Conservation (phyloP, 2,329 filamentous ascomycete species). For the Lasiodiplodia sp. region DNA sequence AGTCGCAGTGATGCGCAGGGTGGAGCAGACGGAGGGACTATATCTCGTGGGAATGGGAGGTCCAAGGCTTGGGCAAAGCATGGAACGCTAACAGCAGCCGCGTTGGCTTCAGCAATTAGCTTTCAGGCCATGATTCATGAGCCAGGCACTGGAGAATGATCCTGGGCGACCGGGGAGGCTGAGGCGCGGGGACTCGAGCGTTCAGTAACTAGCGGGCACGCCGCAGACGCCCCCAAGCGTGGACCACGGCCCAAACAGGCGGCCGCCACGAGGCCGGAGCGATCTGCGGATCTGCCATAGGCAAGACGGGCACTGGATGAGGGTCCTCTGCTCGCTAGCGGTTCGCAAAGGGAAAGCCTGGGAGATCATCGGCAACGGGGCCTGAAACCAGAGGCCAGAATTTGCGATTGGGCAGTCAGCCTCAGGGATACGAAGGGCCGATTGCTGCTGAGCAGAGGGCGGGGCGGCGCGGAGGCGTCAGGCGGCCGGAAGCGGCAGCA, state of each 20-base stretch:
- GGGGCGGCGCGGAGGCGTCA: neutral
- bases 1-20: constrained; percentile 13
- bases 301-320: constrained; percentile 4
- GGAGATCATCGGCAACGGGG: constrained; percentile 10
- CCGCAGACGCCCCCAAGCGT: neutral
- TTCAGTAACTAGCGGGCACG: neutral
- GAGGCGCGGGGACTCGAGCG: constrained; percentile 25
- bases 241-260: constrained; percentile 16
- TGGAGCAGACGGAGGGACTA: constrained; percentile 18
- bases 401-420: constrained; percentile 15
- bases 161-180: constrained; percentile 11
- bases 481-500: neutral
- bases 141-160: constrained; percentile 5
- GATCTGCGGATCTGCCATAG: constrained; percentile 20
- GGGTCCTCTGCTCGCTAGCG: neutral
- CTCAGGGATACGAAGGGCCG: constrained; percentile 14
- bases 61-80: neutral
- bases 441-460: neutral
- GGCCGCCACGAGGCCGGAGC: constrained; percentile 22
- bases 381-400: constrained; percentile 5
- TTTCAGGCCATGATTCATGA: constrained; percentile 21
- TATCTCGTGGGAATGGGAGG: constrained; percentile 20
- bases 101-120: constrained; percentile 17
- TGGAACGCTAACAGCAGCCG: constrained; percentile 22
- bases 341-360: constrained; percentile 2